Evolutionary conservation across 306 rosid species (phyloP), one percentile per base, ranked within the genome.

Genomic region (Acacia crassicarpa): DNA sequence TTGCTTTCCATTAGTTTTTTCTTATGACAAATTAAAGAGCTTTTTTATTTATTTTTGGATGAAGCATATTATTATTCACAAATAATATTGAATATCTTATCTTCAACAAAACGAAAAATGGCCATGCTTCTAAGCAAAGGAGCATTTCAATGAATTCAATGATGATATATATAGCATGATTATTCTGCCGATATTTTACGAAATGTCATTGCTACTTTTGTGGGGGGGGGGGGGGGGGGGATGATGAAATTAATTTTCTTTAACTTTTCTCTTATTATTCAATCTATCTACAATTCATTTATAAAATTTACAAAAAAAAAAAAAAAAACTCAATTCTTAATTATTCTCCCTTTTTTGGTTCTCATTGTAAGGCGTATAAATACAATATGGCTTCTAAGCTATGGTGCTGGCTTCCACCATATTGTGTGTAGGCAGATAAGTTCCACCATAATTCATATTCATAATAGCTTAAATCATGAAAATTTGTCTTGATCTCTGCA

Each of bases 101-200:
- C 73, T 68, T 68, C 73, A 40, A 68, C 30, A 40, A 68, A 38
- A 68, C 1, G 69, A 30, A 63, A 63, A 40, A 35, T 20, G 16
- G 17, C 51, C 27, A 40, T 43, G 54, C 74, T 69, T 69, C 54
- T 43, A 43, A 69, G 74, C 53, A 43, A 69, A 69, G 74, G 74
- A 69, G 54, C n/a, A 69, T 13, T 13, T 70, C 74, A 41, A 43
- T n/a, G 35, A 69, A 22, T 13, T 70, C 74, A 41, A 43, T 56
- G 30, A 56, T 56, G 63, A 56, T 56, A 68, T 68, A 22, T 54
- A 68, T 38, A 20, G 30, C 30, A 38, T 67, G 46, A 69, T 68
- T 68, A 68, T 8, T 41, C 32, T 8, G 30, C 22, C 2, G 14
- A 56, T n/a, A 20, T 56, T 68, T 23, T 8, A 22, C 54, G 25